Evolutionary conservation across 352 stramenopile genomes (phyloP), one percentile per base, ranked within the genome.

Genomic region (Phytophthora idaei): DNA sequence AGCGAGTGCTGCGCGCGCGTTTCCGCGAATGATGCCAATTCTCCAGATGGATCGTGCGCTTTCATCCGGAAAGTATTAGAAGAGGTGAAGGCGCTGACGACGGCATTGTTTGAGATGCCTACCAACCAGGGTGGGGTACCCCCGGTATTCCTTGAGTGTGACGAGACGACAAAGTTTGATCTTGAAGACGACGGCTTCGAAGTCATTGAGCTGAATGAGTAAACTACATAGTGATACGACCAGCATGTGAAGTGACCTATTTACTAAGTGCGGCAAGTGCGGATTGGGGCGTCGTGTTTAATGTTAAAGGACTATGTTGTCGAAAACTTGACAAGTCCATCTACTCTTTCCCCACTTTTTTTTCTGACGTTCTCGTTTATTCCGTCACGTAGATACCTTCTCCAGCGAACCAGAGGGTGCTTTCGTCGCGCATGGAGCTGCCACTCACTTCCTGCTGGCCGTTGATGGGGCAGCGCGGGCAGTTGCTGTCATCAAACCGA

Each of bases 141-240:
- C 14, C 47, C 81, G 5, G 79, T 58, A 57, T 94, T 95, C 56
- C 71, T 93, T 14, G 67, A 88, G 45, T 86, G 82, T 41, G 81
- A 93, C 57, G 80, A 91, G 45, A 75, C 79, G 42, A 88, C 81
- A 52, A 77, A 91, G 39, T 94, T 93, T 66, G 81, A 76, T 76
- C 71, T 95, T 17, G 87, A 93, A 37, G 81, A 93, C 45, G 85
- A 94, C 53, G 85, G 85, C 31, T 95, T 95, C 58, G 87, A 95
- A 74, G 84, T 93, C 8, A 29, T 91, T 10, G 80, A 90, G 21
- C 42, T 11, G 52, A 51, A 46, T 53, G 32, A 57, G 28, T 47
- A 41, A 55, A 9, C 29, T 21, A 21, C 21, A 21, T 21, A 21
- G 21, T 21, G 21, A 21, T 21, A 21, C 21, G 21, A 21, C 21